These are phyloP conservation scores for Pseudocercospora crystallina DNA, from an alignment of 2,329 filamentous ascomycete genomes.

Conservation along the genomic window DNA sequence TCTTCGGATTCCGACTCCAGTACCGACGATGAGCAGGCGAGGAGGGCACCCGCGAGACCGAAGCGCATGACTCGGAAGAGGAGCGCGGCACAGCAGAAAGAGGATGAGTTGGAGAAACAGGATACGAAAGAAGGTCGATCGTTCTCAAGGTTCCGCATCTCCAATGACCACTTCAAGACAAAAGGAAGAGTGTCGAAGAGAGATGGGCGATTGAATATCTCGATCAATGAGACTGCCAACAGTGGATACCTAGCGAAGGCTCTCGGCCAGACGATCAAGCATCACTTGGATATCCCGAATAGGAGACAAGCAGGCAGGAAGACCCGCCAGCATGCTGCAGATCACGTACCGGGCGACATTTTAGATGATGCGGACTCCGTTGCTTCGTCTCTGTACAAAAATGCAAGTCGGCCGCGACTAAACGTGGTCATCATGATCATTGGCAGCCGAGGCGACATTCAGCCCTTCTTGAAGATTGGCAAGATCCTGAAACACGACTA, in stretches of 20 bases:
- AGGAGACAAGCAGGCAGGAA: conserved; percentile 28
- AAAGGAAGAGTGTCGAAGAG: conserved; percentile 64
- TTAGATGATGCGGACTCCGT: conserved; percentile 27
- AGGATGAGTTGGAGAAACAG: conserved; percentile 15
- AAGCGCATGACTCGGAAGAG: conserved; percentile 4
- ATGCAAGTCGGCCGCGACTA: conserved; percentile 49
- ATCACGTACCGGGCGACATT: conserved; percentile 15
- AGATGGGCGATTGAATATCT: conserved; percentile 71
- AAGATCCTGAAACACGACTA: conserved; percentile 69
- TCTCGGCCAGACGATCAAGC: conserved; percentile 62
- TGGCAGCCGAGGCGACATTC: conserved; percentile 75
- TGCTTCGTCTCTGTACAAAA: conserved; percentile 27
- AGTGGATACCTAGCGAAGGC: conserved; percentile 73
- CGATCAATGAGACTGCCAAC: conserved; percentile 67
- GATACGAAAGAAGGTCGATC: conserved; percentile 21
- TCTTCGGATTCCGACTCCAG: conserved; percentile 29
- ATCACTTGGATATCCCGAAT: conserved; percentile 47
- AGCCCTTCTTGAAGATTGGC: conserved; percentile 75
- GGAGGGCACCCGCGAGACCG: neutral
- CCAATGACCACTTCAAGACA: conserved; percentile 64
- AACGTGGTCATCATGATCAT: conserved; percentile 86
- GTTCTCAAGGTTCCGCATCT: conserved; percentile 59
- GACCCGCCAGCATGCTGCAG: conserved; percentile 30
- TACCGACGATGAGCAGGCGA: conserved; percentile 33
- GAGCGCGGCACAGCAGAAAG: conserved; percentile 14